Conservation (phyloP, 2,329 filamentous ascomycete species). For the Cordyceps pruinosa region DNA sequence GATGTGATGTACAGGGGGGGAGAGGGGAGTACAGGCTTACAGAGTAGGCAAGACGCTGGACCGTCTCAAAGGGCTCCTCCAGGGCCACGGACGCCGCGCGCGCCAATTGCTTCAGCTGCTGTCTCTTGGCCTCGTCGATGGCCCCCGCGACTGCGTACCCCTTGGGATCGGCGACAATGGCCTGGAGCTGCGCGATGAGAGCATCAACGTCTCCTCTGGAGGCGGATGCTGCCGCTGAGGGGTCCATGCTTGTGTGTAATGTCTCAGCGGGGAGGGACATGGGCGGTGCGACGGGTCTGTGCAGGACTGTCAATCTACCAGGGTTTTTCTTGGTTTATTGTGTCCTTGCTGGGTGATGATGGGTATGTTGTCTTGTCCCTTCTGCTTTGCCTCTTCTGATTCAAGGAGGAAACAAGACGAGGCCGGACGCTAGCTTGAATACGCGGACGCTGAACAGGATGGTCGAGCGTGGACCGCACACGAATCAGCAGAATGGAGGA, state of each 20-base stretch:
- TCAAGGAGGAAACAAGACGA: no score
- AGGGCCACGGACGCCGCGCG: constrained; percentile 12
- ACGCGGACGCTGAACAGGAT: no score
- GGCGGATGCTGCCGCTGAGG: neutral
- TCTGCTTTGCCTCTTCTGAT: neutral
- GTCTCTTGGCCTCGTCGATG: constrained; percentile 5
- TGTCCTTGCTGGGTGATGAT: no score
- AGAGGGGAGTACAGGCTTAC: constrained; percentile 2
- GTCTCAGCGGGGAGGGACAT: neutral
- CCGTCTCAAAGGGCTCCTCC: constrained; percentile 17
- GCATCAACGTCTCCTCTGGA: neutral
- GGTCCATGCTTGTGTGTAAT: neutral
- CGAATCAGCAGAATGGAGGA: neutral
- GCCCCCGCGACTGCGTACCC: neutral
- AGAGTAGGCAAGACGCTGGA: constrained; percentile 15
- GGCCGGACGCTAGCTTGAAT: no score
- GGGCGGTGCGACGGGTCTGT: neutral
- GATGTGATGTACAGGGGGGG: neutral
- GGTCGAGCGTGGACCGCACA: no score
- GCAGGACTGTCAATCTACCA: neutral
- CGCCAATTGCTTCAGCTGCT: constrained; percentile 11
- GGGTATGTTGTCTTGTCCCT: no score
- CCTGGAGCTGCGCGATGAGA: constrained; percentile 15
- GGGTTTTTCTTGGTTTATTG: neutral
- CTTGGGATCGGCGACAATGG: constrained; percentile 7